Percentiles rank a stretch among this genome's conserved stretches.
Evolutionary conservation across 192 early-diverging fungal genomes (phyloP).

Genomic region (Entomortierella lignicola): DNA sequence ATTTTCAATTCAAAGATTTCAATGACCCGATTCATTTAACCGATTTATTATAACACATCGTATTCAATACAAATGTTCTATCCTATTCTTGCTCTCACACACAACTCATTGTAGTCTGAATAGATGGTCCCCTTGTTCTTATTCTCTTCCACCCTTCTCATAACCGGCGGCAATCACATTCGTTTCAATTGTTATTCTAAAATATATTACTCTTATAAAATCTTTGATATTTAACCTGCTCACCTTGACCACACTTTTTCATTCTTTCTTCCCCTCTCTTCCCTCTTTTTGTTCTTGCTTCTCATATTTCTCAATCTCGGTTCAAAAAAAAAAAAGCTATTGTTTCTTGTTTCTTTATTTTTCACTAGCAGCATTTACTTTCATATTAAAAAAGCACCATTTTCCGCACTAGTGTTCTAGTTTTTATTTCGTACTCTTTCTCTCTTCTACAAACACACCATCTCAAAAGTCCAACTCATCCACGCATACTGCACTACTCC

Average conservation of each 20-base stretch:
- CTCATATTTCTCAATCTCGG: neutral
- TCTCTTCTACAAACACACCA: neutral
- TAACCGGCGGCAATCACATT: neutral
- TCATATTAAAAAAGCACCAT: neutral
- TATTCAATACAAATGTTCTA: slow-evolving; percentile 9
- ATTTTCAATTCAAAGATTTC: neutral
- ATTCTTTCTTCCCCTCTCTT: neutral
- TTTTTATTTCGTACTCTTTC: neutral
- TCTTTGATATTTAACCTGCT: slow-evolving; percentile 17
- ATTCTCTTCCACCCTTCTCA: slow-evolving; percentile 2
- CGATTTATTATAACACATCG: neutral
- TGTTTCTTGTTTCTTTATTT: neutral
- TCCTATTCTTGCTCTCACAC: neutral
- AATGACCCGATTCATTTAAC: neutral
- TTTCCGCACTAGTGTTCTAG: slow-evolving; percentile 7
- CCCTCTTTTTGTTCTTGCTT: neutral
- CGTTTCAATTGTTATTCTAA: neutral
- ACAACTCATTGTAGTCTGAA: neutral
- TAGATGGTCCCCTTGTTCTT: neutral
- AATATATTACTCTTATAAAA: neutral
- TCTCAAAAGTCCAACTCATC: too few relatives aligned
- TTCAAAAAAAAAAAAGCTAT: neutral
- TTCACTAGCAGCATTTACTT: neutral
- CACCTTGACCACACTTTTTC: neutral
- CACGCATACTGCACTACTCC: neutral